Evolutionary conservation across 768 basidiomycete species (phyloP).

Genomic region (Leccinum imitatum): DNA sequence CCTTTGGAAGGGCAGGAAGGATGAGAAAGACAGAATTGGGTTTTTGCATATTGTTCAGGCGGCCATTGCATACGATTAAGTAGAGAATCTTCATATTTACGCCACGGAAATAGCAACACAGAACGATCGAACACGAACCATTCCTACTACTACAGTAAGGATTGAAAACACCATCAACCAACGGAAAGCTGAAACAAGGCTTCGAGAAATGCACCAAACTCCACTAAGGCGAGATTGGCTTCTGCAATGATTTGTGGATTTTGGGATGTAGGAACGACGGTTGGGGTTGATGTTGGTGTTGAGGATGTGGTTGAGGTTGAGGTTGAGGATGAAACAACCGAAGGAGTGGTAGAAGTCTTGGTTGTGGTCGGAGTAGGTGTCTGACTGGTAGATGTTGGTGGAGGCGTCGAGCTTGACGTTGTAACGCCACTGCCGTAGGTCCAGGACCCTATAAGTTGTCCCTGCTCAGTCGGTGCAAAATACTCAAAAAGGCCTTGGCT

Average conservation of each 20-base stretch:
- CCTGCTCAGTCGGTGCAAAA: constrained; percentile 36
- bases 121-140: background rate
- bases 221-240: constrained; percentile 27
- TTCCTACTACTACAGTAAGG: background rate
- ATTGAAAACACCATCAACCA: background rate
- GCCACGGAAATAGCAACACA: background rate
- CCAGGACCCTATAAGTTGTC: constrained; percentile 44
- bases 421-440: constrained; percentile 29
- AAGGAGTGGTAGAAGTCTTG: constrained; percentile 10
- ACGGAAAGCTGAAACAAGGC: constrained; percentile 8
- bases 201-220: constrained; percentile 22
- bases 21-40: constrained; percentile 23
- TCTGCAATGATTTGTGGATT: constrained; percentile 24
- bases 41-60: constrained; percentile 38
- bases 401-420: constrained; percentile 20
- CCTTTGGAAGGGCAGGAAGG: constrained; percentile 51
- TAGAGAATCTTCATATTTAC: constrained; percentile 1
- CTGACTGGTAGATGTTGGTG: constrained; percentile 22
- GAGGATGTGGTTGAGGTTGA: constrained; percentile 1
- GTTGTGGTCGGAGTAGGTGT: constrained; percentile 21
- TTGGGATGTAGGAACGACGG: constrained; percentile 20
- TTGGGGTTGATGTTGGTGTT: constrained; percentile 4
- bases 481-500: constrained; percentile 44
- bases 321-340: background rate
- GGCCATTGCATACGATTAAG: constrained; percentile 24